These are phyloP conservation scores for Hericium coralloides DNA, from an alignment of 768 basidiomycete species.

Conservation along the genomic window DNA sequence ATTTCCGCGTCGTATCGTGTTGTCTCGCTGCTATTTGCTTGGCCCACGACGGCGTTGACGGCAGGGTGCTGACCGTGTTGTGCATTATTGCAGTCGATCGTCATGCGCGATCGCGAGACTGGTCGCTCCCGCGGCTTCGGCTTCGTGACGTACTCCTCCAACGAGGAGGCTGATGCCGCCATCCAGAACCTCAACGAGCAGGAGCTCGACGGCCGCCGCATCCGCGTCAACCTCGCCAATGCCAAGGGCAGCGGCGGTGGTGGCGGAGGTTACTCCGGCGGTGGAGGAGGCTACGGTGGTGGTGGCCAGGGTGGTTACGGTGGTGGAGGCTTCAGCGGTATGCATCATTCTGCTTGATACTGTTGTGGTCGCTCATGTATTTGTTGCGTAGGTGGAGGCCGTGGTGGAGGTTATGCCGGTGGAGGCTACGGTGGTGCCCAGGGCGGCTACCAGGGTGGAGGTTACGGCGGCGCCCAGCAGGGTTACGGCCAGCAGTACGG, in stretches of 20 bases:
- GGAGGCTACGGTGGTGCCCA: slow-evolving; percentile 5
- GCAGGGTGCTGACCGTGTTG: background rate
- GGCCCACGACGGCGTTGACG: background rate
- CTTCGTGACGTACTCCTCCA: slow-evolving; percentile 71
- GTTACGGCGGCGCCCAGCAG: slow-evolving; percentile 19
- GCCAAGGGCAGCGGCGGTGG: slow-evolving; percentile 48
- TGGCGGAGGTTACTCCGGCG: slow-evolving; percentile 26
- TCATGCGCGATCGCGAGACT: slow-evolving; percentile 98
- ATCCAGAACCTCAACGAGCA: slow-evolving; percentile 77
- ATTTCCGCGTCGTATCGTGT: slow-evolving; percentile 12
- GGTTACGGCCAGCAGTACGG: background rate
- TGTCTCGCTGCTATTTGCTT: slow-evolving; percentile 4
- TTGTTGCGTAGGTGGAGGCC: slow-evolving; percentile 13
- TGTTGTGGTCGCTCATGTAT: slow-evolving; percentile 1
- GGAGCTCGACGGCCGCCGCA: slow-evolving; percentile 86
- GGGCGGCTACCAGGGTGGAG: slow-evolving; percentile 9
- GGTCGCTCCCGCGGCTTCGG: slow-evolving; percentile 96
- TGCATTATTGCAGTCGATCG: slow-evolving; percentile 66
- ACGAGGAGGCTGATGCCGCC: slow-evolving; percentile 66
- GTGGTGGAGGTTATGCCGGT: slow-evolving; percentile 15
- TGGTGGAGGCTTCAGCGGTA: slow-evolving; percentile 10
- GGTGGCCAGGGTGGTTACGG: slow-evolving; percentile 17
- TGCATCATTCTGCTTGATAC: slow-evolving; percentile 1
- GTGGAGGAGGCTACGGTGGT: slow-evolving; percentile 20
- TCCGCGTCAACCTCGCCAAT: slow-evolving; percentile 83